These are phyloP conservation scores for Pleodorina starrii DNA, from an alignment of 139 green algal species.

Conservation along the genomic window DNA sequence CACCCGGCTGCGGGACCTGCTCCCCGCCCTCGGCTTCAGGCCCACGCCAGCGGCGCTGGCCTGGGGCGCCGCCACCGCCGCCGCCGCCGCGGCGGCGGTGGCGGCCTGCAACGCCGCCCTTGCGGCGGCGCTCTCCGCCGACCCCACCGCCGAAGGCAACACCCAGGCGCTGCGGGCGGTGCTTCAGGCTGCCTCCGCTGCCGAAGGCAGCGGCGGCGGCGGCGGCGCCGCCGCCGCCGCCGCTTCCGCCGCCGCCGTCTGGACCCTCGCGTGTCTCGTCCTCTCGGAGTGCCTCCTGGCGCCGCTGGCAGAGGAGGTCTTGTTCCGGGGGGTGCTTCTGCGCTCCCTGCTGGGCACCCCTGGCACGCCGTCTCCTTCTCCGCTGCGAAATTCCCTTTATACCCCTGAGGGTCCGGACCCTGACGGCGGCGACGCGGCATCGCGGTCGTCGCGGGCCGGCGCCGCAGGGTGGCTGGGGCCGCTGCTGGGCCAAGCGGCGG, in stretches of 20 bases:
- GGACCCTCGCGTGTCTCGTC: background rate
- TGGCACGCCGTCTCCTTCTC: too few relatives aligned
- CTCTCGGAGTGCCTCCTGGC: conserved; percentile 67
- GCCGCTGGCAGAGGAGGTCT: conserved; percentile 82
- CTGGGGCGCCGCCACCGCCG: background rate
- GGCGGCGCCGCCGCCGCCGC: background rate
- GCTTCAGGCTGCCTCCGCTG: background rate
- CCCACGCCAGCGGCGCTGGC: background rate
- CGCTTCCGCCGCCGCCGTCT: background rate
- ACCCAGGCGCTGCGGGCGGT: background rate
- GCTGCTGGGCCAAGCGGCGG: conserved; percentile 19
- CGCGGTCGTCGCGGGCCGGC: conserved; percentile 10
- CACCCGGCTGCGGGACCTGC: background rate
- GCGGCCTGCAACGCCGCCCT: background rate
- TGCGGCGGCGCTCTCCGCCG: too few relatives aligned
- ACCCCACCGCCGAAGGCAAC: background rate
- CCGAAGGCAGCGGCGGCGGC: background rate
- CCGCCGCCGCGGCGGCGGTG: background rate
- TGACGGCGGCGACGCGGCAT: conserved; percentile 56
- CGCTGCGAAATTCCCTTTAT: too few relatives aligned
- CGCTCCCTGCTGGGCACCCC: conserved; percentile 70
- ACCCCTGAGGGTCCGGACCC: background rate
- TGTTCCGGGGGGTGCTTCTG: conserved; percentile 92
- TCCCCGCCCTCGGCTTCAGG: background rate
- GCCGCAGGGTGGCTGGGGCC: background rate